Evolutionary conservation across 164 flowering plant genomes (phyloP), one percentile per base, ranked within the genome.

Genomic region (Santalum album): DNA sequence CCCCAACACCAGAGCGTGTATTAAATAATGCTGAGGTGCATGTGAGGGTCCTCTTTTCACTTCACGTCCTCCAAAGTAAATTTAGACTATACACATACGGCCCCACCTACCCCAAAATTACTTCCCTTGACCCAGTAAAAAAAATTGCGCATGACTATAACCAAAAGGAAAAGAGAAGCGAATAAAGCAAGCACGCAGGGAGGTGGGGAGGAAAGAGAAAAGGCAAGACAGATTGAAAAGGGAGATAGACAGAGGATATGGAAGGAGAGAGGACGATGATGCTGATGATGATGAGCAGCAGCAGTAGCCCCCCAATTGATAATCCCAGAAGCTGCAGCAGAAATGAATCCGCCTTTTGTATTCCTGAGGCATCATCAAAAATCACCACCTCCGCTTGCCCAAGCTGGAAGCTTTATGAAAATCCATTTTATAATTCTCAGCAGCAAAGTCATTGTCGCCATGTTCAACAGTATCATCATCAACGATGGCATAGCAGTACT

Each of bases 361-460:
- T 38, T 50, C 47, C 64, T 35, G 38, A 39, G 54, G 57, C 62
- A 35, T 58, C 68, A 3, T 9, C 34, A 29, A 3, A 4, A 65
- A 67, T 66, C 59, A 69, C 60, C 65, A 57, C 55, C 49, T 42
- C 74, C 66, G 67, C 66, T 65, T 54, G 42, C 66, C 66, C 77
- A 39, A 79, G 57, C 82, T 85, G 94, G 94, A 85, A 82, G 61
- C 68, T 82, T 56, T 85, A 85, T 64, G 78, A 79, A 18, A 85
- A 85, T 48, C 88, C 88, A 16, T 72, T 72, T 66, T 80, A 72
- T 69, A 49, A 59, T 59, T 39, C 72, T 32, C 63, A 60, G 1
- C 68, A 62, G 2, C 60, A 53, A 32, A 51, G 23, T 11, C 66
- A 65, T 7, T 55, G 55, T 9, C 51, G 53, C 0, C 58, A 49